phyloP scores from a whole-genome alignment of 2,329 filamentous ascomycete genomes.

The Ascochyta clinopodiicola region DNA sequence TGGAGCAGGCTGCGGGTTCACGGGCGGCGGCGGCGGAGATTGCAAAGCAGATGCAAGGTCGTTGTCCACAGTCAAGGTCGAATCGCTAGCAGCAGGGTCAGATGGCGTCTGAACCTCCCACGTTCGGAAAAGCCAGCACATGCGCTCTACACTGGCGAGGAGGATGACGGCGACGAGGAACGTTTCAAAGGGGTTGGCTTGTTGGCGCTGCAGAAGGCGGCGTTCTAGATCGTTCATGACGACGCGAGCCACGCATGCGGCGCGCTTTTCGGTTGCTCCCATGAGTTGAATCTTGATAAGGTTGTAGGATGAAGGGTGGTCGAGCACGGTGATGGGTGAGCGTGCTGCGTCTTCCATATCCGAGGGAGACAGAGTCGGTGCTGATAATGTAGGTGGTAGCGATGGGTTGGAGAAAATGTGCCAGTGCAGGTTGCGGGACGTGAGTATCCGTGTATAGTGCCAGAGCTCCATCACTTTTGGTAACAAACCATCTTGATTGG shows the following conservation, averaged over 20 bases:
- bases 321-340: conserved; percentile 34
- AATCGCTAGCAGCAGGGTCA: not conserved
- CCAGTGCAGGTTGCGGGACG: conserved; percentile 57
- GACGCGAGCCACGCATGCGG: conserved; percentile 58
- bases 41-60: conserved; percentile 37
- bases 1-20: conserved; percentile 8
- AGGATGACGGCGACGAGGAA: conserved; percentile 66
- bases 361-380: conserved; percentile 38
- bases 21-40: conserved; percentile 16
- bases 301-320: conserved; percentile 53
- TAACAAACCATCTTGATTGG: conserved; percentile 54
- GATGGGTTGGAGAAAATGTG: conserved; percentile 57
- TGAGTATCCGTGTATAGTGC: conserved; percentile 62
- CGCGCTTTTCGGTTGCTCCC: conserved; percentile 62
- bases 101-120: conserved; percentile 50
- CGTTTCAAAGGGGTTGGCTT: conserved; percentile 64
- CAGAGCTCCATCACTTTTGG: conserved; percentile 62
- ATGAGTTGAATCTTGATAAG: conserved; percentile 62
- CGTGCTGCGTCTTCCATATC: conserved; percentile 41
- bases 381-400: conserved; percentile 41
- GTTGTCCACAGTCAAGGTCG: conserved; percentile 3
- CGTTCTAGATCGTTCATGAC: conserved; percentile 67
- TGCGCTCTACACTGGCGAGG: conserved; percentile 65
- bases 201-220: conserved; percentile 64
- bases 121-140: conserved; percentile 63